These are phyloP conservation scores for Clohesyomyces aquaticus DNA, from an alignment of 495 filamentous ascomycete species.

Conservation along the genomic window DNA sequence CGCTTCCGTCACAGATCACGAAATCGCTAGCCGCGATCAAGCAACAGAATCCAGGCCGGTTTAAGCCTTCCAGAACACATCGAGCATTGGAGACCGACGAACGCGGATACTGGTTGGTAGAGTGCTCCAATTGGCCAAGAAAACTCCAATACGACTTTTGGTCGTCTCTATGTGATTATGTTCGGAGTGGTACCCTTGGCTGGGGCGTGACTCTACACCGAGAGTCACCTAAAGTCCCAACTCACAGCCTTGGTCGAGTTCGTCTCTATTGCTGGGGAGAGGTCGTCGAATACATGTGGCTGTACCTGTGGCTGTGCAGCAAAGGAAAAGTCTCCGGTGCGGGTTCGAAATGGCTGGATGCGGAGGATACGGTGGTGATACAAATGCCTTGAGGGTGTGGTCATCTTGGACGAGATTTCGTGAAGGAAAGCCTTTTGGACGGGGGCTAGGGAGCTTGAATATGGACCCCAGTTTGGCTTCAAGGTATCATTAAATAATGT, in stretches of 20 bases:
- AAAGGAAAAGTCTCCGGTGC: slow-evolving; percentile 11
- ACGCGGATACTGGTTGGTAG: slow-evolving; percentile 34
- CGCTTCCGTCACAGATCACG: slow-evolving; percentile 35
- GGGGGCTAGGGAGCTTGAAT: too few relatives aligned
- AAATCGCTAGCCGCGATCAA: slow-evolving; percentile 15
- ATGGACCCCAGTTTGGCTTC: too few relatives aligned
- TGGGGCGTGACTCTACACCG: slow-evolving; percentile 34
- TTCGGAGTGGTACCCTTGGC: slow-evolving; percentile 25
- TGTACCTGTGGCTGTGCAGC: slow-evolving; percentile 27
- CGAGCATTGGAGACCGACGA: slow-evolving; percentile 26
- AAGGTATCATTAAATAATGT: too few relatives aligned
- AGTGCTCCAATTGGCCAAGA: slow-evolving; percentile 20
- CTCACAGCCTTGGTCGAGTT: slow-evolving; percentile 27
- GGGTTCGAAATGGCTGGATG: slow-evolving; percentile 31
- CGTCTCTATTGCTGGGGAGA: slow-evolving; percentile 38
- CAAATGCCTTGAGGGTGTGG: slow-evolving; percentile 8
- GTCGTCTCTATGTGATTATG: slow-evolving; percentile 15
- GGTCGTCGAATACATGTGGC: slow-evolving; percentile 32
- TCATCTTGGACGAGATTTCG: too few relatives aligned
- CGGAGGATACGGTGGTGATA: slow-evolving; percentile 24
- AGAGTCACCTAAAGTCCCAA: background rate
- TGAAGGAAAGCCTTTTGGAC: too few relatives aligned
- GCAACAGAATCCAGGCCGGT: slow-evolving; percentile 27
- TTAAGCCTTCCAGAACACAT: slow-evolving; percentile 7
- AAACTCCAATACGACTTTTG: slow-evolving; percentile 32